These are phyloP conservation scores for Exophiala xenobiotica DNA, from an alignment of 2,329 filamentous ascomycete genomes.

Conservation along the genomic window DNA sequence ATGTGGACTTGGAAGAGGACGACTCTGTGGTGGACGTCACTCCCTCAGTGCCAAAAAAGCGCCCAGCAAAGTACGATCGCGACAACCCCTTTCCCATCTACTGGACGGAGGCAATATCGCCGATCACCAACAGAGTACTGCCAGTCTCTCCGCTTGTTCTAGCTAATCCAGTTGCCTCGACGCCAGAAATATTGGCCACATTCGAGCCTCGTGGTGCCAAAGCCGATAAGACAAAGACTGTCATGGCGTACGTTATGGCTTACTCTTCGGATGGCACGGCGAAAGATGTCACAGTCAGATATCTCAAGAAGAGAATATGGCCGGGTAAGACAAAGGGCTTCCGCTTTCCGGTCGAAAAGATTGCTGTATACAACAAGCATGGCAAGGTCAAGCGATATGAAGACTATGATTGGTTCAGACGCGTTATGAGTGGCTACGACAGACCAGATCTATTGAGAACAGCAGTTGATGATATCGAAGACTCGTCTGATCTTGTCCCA, in stretches of 20 bases:
- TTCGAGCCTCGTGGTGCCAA: constrained; percentile 81
- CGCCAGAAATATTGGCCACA: constrained; percentile 67
- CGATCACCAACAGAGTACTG: constrained; percentile 73
- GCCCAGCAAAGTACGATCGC: constrained; percentile 59
- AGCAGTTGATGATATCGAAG: constrained; percentile 74
- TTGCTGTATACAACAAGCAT: constrained; percentile 72
- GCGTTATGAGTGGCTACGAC: constrained; percentile 71
- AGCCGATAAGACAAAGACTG: constrained; percentile 81
- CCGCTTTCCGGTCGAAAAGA: constrained; percentile 73
- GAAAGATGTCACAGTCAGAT: constrained; percentile 92
- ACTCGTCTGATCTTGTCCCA: constrained; percentile 72
- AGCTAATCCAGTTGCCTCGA: constrained; percentile 67
- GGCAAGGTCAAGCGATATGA: constrained; percentile 77
- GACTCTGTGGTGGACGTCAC: constrained; percentile 60
- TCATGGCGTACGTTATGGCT: constrained; percentile 85
- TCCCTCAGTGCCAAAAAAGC: constrained; percentile 44
- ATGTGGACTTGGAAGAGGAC: constrained; percentile 49
- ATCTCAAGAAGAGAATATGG: constrained; percentile 75
- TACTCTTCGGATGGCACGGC: constrained; percentile 81
- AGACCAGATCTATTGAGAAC: constrained; percentile 57
- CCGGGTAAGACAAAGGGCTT: constrained; percentile 88
- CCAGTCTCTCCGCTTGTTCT: constrained; percentile 73
- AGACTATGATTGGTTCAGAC: constrained; percentile 84
- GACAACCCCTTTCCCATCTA: constrained; percentile 85
- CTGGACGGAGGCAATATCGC: constrained; percentile 88